Base-by-base conservation (phyloP, 345 rosid species). In the Angophora floribunda region DNA sequence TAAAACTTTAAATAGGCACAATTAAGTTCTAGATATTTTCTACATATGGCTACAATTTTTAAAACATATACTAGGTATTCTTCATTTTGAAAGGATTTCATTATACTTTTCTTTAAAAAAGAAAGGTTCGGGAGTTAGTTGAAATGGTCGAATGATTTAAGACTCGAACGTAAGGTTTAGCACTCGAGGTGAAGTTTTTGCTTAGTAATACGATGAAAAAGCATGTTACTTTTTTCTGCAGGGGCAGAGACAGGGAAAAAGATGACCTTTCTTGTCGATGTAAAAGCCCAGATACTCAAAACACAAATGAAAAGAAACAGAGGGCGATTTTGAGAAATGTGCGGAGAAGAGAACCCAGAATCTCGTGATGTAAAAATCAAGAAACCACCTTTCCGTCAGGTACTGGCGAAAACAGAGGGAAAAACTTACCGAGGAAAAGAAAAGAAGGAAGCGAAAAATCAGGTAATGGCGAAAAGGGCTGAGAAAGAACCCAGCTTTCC, bases 41-140 rank as follows among this genome's bases (percentile, higher is more conserved):
- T 36, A 36, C 41, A 36, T 36, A 36, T 36, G 4, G 41, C 41
- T 36, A 4, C 24, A 53, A 53, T 19, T 53, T 53, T 53, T 7
- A 9, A 3, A 53, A 53, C 5, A 53, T 7, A 0, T 0, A 53
- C 21, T 4, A 7, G 11, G 19, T 21, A 53, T 21, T 53, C 5
- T 7, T 53, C 59, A 10, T 19, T 7, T 3, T 21, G 5, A 53
- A 19, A 53, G 0, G 59, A 55, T 55, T 55, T 55, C 61, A 7
- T 55, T 21, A 8, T 11, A 55, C 4, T 3, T 0, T 21, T 21
- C 8, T n/a, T n/a, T 24, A 53, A 55, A 5, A 55, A 55, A 55
- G 41, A 36, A 36, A 55, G 0, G 11, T 4, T 5, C 61, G 9
- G 8, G 61, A 55, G 61, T 8, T 3, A 22, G 0, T 55, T 55